A percentile compares a stretch with the other conserved stretches of the same genome.
Conservation (phyloP, 225 moss, liverwort and hornwort species). For the Sphagnum contortum region DNA sequence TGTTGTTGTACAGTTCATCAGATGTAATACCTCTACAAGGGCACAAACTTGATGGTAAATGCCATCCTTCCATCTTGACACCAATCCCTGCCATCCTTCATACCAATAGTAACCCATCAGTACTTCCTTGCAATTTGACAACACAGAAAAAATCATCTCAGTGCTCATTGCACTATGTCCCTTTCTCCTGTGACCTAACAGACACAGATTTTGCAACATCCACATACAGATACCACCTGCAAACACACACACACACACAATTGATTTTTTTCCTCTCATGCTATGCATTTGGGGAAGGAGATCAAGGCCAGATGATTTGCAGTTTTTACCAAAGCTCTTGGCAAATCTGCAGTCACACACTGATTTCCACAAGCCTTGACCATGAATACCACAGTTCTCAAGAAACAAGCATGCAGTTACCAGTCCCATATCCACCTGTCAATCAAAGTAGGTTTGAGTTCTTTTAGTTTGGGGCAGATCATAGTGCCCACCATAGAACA, state of each 20-base stretch:
- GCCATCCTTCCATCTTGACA: slow-evolving; percentile 34
- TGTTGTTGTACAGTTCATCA: too few species aligned
- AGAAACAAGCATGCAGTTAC: slow-evolving; percentile 46
- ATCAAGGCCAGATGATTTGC: too few species aligned
- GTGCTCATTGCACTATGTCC: neutral
- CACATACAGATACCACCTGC: too few species aligned
- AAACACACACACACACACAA: too few species aligned
- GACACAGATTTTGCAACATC: too few species aligned
- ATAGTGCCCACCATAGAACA: neutral
- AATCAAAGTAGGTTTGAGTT: neutral
- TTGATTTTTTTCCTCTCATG: too few species aligned
- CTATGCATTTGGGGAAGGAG: too few species aligned
- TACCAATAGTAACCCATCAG: neutral
- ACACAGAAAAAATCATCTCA: neutral
- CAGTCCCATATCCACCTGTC: slow-evolving; percentile 25
- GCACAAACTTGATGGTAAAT: slow-evolving; percentile 43
- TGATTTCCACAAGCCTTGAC: slow-evolving; percentile 51
- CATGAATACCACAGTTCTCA: slow-evolving; percentile 52
- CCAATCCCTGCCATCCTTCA: slow-evolving; percentile 16
- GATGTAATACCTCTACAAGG: slow-evolving; percentile 50
- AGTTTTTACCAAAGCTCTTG: too few species aligned
- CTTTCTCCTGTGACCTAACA: neutral
- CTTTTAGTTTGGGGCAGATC: too few species aligned
- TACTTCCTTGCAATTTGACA: neutral
- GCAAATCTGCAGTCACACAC: slow-evolving; percentile 42